Base-by-base conservation (phyloP, 495 filamentous ascomycete species). In the Ascobolus immersus region DNA sequence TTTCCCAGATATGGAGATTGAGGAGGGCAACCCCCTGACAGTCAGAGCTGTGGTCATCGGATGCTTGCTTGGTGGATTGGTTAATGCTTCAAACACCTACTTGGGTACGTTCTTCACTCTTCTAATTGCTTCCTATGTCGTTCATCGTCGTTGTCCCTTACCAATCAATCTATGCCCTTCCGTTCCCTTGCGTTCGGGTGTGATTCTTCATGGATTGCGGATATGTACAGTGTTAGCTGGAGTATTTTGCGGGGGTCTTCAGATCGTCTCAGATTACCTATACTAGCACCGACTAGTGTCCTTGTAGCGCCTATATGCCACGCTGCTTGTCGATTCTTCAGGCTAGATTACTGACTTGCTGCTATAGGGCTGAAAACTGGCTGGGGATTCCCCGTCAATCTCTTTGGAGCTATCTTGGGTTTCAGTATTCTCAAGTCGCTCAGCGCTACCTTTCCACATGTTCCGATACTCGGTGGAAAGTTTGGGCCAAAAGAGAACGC, bases 401-500 rank as follows among this genome's bases (percentile, higher is more conserved):
- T 68, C 37, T 67, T 69, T 36, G 63, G 63, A 13, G 60, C 69
- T 32, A 71, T 74, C 33, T 67, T 71, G 41, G 69, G 69, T 31
- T 74, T 71, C 35, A 65, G 59, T n/a, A 59, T 74, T 34, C 41
- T 74, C 38, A 72, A 71, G 35, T 52, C 60, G 32, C 43, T 60
- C 35, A 57, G 62, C 15, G 63, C 48, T 33, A 51, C 48, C 10
- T 54, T 61, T 30, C 44, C 48, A 2, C 55, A 55, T 9, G 49
- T 69, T 30, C 67, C 67, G 9, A 58, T 73, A 24, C 55, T 72
- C 10, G 67, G 68, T 18, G 65, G 65, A n/a, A 38, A 39, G 21
- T 73, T 73, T 36, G 69, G 69, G 1, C 69, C 69, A 11, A 64
- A 69, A 41, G 69, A 73, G 43, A 73, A 73, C 55, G 65, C 62